Base-by-base conservation (phyloP, 2,329 filamentous ascomycete species). In the Fusarium sp. region DNA sequence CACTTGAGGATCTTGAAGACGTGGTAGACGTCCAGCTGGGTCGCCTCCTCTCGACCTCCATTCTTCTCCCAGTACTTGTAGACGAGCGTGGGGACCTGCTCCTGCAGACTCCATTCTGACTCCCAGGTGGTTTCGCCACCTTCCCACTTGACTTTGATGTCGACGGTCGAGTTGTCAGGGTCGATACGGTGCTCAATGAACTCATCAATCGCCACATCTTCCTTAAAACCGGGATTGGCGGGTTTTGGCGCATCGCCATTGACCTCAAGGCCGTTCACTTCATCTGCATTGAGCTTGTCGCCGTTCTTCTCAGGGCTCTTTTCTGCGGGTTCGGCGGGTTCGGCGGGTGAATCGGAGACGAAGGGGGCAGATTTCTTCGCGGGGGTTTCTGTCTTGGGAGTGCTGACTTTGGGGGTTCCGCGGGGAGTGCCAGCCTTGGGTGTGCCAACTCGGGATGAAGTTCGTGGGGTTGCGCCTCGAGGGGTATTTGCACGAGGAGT, bases 1-100 rank as follows among this genome's bases (percentile, higher is more conserved):
- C 73, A 74, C 71, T 78, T 77, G 31, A 78, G 69, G 20, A 78
- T 71, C 41, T 65, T 74, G 61, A 78, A 78, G 31, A 77, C 76
- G 59, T 78, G 76, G 53, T 74, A 78, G 20, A 75, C 38, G 10
- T 75, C 75, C 6, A 78, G 67, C 24, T 66, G 61, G 33, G 76
- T 78, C 13, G 73, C 75, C 11, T 56, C 45, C n/a, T 78, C 76
- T 24, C 76, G 76, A 10, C 76, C 74, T 22, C 76, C 74, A 1
- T 72, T 55, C 26, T 62, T 56, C 14, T 78, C 76, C 76, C 76
- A 78, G 65, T 78, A 78, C 65, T 77, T 70, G 68, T 71, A 78
- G 48, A 78, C 72, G 15, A 78, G 71, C 5, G 62, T 51, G 6
- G 76, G 76, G 2, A 77, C 74, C 55, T 78, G 76, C 35, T 75